These are phyloP conservation scores for Protomyces inundatus DNA, from an alignment of 1,139 yeast genomes.

Conservation along the genomic window DNA sequence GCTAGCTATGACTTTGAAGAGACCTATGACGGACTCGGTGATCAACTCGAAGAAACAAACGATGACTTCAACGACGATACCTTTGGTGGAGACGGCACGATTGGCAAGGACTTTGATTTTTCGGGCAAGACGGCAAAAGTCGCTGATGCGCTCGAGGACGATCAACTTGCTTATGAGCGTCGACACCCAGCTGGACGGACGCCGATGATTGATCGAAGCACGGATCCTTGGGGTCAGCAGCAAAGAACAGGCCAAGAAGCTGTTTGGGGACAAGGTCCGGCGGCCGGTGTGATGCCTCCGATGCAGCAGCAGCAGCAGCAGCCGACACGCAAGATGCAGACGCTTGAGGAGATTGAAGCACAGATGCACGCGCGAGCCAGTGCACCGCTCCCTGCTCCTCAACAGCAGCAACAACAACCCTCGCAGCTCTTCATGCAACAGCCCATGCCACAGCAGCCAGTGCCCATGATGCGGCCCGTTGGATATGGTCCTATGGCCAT, in stretches of 20 bases:
- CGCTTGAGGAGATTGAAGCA: slow-evolving; percentile 73
- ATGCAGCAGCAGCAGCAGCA: not conserved
- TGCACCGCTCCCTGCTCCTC: not conserved
- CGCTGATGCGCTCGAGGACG: slow-evolving; percentile 40
- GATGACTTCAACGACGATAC: slow-evolving; percentile 86
- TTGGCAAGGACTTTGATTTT: slow-evolving; percentile 66
- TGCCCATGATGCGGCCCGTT: slow-evolving; percentile 32
- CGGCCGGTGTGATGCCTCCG: not conserved
- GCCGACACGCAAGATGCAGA: slow-evolving; percentile 47
- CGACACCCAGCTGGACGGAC: slow-evolving; percentile 44
- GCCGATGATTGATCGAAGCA: slow-evolving; percentile 2
- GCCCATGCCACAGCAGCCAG: slow-evolving; percentile 26
- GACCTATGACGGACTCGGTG: slow-evolving; percentile 75
- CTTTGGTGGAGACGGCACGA: slow-evolving; percentile 58
- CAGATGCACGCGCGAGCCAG: slow-evolving; percentile 45
- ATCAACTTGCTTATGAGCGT: slow-evolving; percentile 41
- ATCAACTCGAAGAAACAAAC: slow-evolving; percentile 59
- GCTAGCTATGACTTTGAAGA: slow-evolving; percentile 65
- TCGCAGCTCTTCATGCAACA: slow-evolving; percentile 30
- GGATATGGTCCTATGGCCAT: slow-evolving; percentile 33
- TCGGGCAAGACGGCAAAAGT: slow-evolving; percentile 46
- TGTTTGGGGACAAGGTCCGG: not conserved
- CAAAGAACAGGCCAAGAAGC: not conserved
- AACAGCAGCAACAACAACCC: not conserved
- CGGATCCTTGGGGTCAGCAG: slow-evolving; percentile 31